Base-by-base conservation (phyloP, 2,329 filamentous ascomycete genomes). In the Nemania diffusa region DNA sequence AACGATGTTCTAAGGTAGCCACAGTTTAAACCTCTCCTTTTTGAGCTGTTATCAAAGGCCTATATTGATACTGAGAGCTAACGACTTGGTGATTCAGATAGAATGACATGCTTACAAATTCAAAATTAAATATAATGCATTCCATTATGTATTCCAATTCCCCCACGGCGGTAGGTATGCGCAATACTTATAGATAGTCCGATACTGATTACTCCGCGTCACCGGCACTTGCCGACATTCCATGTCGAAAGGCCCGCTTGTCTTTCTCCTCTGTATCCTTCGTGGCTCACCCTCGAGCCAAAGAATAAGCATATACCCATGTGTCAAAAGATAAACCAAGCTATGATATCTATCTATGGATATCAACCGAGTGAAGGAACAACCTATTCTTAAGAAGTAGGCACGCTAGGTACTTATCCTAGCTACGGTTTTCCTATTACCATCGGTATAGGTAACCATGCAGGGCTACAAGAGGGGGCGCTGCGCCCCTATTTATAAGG, bases 401-500 rank as follows among this genome's bases (percentile, higher is more conserved):
- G 48, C 20, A n/a, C n/a, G n/a, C n/a, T n/a, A n/a, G n/a, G n/a
- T n/a, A 53, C 44, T 13, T n/a, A 24, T 40, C 34, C 20, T 34
- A n/a, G 26, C 26, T 27, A 34, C 11, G 34, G 17, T 24, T 53
- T 37, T 15, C 15, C 32, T 22, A 40, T 42, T 32, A 4, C 20
- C 48, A 37, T n/a, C 46, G 24, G 34, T 24, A 22, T 17, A n/a
- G n/a, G n/a, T n/a, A n/a, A n/a, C n/a, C n/a, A n/a, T n/a, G n/a
- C n/a, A n/a, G n/a, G n/a, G n/a, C n/a, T n/a, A n/a, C n/a, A n/a
- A n/a, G n/a, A n/a, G n/a, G n/a, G n/a, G n/a, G n/a, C n/a, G n/a
- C n/a, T n/a, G n/a, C n/a, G n/a, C n/a, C n/a, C n/a, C 56, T 42
- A 20, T 50, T 50, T 27, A 20, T 11, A 51, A 55, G 32, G 29